phyloP scores from a whole-genome alignment of 2,329 filamentous ascomycete species.

The Hypoxylon sp. region DNA sequence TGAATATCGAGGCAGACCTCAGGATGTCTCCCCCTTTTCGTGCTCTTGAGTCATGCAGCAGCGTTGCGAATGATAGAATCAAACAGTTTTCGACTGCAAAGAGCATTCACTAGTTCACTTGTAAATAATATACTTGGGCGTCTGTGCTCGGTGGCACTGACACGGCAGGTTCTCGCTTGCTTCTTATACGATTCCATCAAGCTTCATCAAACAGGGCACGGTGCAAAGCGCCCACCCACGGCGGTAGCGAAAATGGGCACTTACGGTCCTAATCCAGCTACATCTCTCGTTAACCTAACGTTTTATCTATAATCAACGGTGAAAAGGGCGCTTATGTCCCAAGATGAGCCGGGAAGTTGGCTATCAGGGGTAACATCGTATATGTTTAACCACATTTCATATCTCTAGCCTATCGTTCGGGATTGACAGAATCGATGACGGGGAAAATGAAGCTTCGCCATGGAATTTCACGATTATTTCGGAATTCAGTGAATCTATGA shows the following conservation, averaged over 20 bases:
- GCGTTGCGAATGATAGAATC: background rate
- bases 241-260: background rate
- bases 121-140: background rate
- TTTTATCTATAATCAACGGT: background rate
- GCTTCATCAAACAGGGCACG: background rate
- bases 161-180: background rate
- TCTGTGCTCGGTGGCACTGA: background rate
- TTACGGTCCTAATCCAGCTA: background rate
- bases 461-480: background rate
- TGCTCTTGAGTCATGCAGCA: slow-evolving; percentile 1
- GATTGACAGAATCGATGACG: background rate
- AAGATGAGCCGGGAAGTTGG: background rate
- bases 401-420: background rate
- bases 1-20: slow-evolving; percentile 16
- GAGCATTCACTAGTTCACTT: background rate
- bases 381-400: background rate
- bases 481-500: no score
- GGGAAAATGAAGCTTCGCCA: background rate
- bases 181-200: background rate
- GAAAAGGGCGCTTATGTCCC: background rate
- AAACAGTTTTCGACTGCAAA: background rate
- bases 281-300: background rate
- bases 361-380: background rate
- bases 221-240: background rate
- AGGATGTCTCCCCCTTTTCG: background rate